Evolutionary conservation across 2,329 filamentous ascomycete species (phyloP).

Genomic region (Phyllosticta citriasiana): DNA sequence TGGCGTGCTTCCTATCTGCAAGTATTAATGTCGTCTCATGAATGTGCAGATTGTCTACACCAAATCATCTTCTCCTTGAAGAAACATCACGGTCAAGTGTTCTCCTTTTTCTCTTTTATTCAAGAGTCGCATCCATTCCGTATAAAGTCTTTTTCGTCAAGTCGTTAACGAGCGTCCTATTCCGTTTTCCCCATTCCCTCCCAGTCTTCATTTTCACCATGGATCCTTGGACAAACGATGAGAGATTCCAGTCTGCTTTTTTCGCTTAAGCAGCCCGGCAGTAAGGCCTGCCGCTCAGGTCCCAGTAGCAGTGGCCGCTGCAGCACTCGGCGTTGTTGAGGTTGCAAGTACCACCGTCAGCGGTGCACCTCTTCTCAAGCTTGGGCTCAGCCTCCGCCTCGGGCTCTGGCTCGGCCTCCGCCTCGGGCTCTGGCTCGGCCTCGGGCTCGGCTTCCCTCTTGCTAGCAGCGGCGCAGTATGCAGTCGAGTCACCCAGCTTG

Average conservation of each 20-base stretch:
- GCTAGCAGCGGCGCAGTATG: neutral
- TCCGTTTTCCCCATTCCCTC: neutral
- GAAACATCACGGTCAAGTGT: neutral
- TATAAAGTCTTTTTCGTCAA: neutral
- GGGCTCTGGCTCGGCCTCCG: neutral
- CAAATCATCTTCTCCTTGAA: neutral
- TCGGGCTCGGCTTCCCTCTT: neutral
- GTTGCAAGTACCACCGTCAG: neutral
- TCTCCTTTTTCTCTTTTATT: too few relatives aligned
- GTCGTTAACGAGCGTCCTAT: neutral
- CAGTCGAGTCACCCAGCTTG: neutral
- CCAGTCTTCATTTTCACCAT: neutral
- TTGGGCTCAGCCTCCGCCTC: neutral
- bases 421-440: neutral
- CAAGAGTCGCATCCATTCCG: neutral
- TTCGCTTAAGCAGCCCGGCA: neutral
- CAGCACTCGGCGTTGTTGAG: neutral
- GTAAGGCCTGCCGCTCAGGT: neutral
- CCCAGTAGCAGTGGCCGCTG: slow-evolving; percentile 2
- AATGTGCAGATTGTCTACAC: neutral
- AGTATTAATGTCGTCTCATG: neutral
- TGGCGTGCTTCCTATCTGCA: neutral
- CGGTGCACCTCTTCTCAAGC: slow-evolving; percentile 2
- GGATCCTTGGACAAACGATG: too few relatives aligned
- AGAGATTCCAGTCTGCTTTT: neutral